Conservation (phyloP, 2,329 filamentous ascomycete species). For the Fusarium haematococcum region DNA sequence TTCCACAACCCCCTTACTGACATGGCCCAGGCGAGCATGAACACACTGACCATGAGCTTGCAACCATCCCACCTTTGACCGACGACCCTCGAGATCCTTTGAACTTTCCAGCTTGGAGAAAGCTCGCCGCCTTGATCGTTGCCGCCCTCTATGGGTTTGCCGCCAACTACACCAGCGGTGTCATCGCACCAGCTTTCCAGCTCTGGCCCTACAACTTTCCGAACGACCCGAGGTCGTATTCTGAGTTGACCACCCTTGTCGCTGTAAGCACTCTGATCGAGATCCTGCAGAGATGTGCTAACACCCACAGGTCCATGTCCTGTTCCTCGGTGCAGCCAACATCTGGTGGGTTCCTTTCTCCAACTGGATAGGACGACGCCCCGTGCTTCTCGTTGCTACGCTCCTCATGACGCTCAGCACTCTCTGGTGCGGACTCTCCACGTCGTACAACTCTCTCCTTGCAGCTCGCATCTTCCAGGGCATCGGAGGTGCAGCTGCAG, state of each 20-base stretch:
- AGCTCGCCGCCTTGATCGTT: conserved; percentile 42
- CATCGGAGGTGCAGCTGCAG: conserved; percentile 48
- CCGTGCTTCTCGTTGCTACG: conserved; percentile 46
- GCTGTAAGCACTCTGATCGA: conserved; percentile 38
- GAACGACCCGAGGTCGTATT: conserved; percentile 31
- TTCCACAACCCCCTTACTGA: background rate
- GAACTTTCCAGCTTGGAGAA: conserved; percentile 50
- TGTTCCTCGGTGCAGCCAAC: conserved; percentile 50
- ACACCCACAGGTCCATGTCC: conserved; percentile 45
- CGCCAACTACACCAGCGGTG: conserved; percentile 48
- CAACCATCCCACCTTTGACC: background rate
- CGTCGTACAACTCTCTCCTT: conserved; percentile 42
- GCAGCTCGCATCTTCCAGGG: conserved; percentile 49
- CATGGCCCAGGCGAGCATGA: conserved; percentile 2
- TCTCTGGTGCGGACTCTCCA: conserved; percentile 43
- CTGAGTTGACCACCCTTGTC: conserved; percentile 47
- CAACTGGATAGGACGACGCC: conserved; percentile 50
- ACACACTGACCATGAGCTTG: background rate
- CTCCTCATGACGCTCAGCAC: conserved; percentile 43
- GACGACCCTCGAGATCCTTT: conserved; percentile 52
- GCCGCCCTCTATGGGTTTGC: conserved; percentile 50
- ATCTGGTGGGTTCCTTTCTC: conserved; percentile 53
- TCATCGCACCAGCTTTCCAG: conserved; percentile 48
- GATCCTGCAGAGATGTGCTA: background rate
- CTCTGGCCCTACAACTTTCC: conserved; percentile 49